Base-by-base conservation (phyloP, 2,329 filamentous ascomycete genomes). In the Fusarium sp. region DNA sequence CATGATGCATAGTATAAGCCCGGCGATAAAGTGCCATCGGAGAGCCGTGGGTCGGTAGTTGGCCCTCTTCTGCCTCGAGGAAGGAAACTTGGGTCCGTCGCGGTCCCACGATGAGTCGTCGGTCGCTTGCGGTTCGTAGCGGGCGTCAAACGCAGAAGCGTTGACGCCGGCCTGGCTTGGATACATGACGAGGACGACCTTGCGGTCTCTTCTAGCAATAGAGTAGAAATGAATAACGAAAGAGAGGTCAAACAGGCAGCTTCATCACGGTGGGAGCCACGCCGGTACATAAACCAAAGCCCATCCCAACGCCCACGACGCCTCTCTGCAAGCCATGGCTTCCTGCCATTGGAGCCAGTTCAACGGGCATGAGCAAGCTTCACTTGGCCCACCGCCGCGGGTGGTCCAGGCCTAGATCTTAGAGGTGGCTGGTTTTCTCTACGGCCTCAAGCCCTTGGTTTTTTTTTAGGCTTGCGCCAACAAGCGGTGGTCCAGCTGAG, bases 21-120 rank as follows among this genome's bases (percentile, higher is more conserved):
- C 60, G 2, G 72, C 32, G 8, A 79, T 66, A 27, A 75, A 79
- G 61, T 78, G 76, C 77, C 77, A 79, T 66, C 77, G 63, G 30
- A 79, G 52, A 22, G 77, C 74, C 30, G 77, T 79, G 5, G 77
- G 77, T 14, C 67, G 72, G 43, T 79, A 79, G 56, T 77, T 72
- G 14, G 70, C 54, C 27, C 63, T 67, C 37, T 74, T 77, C 43
- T 50, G 68, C n/a, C 63, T 45, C 20, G 52, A 37, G 6, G 67
- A 58, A 4, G 76, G 64, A 22, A 66, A 60, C 35, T 76, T 72
- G 20, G 65, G 57, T 12, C 64, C 35, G 17, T 59, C 66, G 25
- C 61, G 69, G 25, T 78, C 74, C 76, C 75, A 78, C 9, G 66
- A 54, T 32, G 60, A 54, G 37, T 79, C 75, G n/a, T 78, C 69